Percentiles rank a stretch among this genome's conserved stretches.
These are phyloP conservation scores for Trifolium subterraneum DNA, from an alignment of 306 rosid genomes.

Conservation along the genomic window DNA sequence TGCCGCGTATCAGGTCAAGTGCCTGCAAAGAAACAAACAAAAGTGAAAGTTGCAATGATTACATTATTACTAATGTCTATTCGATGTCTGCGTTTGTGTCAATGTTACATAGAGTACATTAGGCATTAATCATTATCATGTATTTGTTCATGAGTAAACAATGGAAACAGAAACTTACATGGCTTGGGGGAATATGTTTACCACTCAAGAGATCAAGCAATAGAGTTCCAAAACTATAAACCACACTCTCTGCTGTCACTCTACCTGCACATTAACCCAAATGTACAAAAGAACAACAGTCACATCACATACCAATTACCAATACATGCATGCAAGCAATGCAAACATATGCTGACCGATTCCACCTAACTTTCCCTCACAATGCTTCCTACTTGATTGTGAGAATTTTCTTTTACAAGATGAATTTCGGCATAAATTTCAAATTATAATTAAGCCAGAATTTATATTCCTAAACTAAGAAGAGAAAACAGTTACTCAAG, in stretches of 20 bases:
- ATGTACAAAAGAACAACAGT: background rate
- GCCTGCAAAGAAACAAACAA: conserved; percentile 59
- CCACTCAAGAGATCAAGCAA: conserved; percentile 96
- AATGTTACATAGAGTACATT: background rate
- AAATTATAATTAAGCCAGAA: too few relatives aligned
- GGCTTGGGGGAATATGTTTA: conserved; percentile 93
- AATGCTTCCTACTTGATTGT: too few relatives aligned
- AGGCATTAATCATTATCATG: background rate
- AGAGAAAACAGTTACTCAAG: too few relatives aligned
- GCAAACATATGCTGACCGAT: background rate
- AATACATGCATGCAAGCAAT: background rate
- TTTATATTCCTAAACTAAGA: too few relatives aligned
- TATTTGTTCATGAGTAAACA: background rate
- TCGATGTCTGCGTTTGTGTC: background rate
- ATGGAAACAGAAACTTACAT: conserved; percentile 59
- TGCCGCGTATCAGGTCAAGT: conserved; percentile 90
- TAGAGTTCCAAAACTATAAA: conserved; percentile 90
- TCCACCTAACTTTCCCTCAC: too few relatives aligned
- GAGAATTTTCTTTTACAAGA: too few relatives aligned
- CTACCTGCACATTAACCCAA: conserved; percentile 63
- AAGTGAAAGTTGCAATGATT: background rate
- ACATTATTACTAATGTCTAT: background rate
- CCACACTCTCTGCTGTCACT: conserved; percentile 89
- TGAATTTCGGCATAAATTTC: too few relatives aligned
- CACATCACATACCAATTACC: background rate